phyloP scores from a whole-genome alignment of 495 filamentous ascomycete species.

The Choiromyces venosus region DNA sequence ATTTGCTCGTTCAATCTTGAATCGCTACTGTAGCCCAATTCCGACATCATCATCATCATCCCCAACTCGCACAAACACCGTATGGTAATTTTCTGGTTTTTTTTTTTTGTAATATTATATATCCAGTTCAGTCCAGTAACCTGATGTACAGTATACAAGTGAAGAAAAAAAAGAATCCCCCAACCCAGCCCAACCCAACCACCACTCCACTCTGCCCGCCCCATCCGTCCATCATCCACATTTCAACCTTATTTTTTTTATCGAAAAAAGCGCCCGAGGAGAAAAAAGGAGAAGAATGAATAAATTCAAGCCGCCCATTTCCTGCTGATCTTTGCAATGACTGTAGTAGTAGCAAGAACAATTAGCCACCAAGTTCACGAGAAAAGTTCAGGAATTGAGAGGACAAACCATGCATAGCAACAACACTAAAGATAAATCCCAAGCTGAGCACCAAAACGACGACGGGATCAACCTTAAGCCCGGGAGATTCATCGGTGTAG shows the following conservation, averaged over 20 bases:
- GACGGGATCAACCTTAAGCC: slow-evolving; percentile 93
- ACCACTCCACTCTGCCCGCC: slow-evolving; percentile 10
- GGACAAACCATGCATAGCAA: slow-evolving; percentile 85
- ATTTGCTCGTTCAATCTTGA: background rate
- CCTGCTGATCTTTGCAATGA: slow-evolving; percentile 93
- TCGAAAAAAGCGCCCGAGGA: slow-evolving; percentile 4
- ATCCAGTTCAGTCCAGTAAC: too few relatives aligned
- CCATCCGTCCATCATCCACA: slow-evolving; percentile 5
- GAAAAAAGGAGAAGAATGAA: background rate
- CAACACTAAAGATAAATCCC: slow-evolving; percentile 97
- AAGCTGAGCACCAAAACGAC: slow-evolving; percentile 90
- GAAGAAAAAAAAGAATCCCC: too few relatives aligned
- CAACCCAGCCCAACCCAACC: too few relatives aligned
- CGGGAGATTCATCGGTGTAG: slow-evolving; percentile 98
- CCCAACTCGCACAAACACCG: background rate
- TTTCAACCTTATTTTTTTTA: slow-evolving; percentile 4
- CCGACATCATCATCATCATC: background rate
- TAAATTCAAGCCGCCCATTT: slow-evolving; percentile 66
- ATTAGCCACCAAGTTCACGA: slow-evolving; percentile 21
- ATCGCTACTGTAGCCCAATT: background rate
- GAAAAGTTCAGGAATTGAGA: background rate
- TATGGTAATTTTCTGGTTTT: background rate
- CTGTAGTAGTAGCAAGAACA: slow-evolving; percentile 48
- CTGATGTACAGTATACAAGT: background rate
- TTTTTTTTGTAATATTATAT: background rate